Conservation (phyloP, 164 flowering plant species). For the Vitis riparia region DNA sequence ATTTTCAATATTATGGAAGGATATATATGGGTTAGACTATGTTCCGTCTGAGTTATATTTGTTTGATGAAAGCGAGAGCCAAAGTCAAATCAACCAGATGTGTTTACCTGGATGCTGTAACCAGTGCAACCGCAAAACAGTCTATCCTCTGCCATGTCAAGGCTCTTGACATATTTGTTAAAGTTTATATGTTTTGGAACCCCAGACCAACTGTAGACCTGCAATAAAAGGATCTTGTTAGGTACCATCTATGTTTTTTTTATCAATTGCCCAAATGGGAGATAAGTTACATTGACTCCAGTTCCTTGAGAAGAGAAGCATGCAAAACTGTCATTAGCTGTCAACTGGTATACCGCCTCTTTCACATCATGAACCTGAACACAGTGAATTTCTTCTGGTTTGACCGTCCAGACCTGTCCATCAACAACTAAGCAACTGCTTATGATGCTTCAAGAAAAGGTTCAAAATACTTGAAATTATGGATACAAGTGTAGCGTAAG, state of each 20-base stretch:
- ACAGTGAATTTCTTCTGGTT: slow-evolving; percentile 58
- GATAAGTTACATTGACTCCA: slow-evolving; percentile 53
- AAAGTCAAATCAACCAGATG: neutral
- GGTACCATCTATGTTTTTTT: neutral
- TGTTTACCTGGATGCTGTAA: slow-evolving; percentile 61
- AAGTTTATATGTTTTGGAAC: slow-evolving; percentile 55
- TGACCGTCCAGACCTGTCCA: slow-evolving; percentile 67
- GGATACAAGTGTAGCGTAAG: too few species aligned
- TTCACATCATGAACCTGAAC: slow-evolving; percentile 65
- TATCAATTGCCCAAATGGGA: neutral
- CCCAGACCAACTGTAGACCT: slow-evolving; percentile 68
- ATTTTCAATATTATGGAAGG: neutral
- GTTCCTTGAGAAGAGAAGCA: slow-evolving; percentile 68
- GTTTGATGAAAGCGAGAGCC: too few species aligned
- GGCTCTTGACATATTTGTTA: slow-evolving; percentile 58
- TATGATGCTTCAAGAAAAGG: neutral
- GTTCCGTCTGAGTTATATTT: too few species aligned
- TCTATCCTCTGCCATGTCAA: slow-evolving; percentile 45
- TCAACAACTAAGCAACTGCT: neutral
- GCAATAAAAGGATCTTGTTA: neutral
- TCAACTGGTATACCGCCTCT: slow-evolving; percentile 46
- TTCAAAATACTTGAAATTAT: too few species aligned
- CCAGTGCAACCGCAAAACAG: slow-evolving; percentile 71
- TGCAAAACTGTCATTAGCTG: slow-evolving; percentile 41
- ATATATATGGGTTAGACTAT: too few species aligned